Conservation (phyloP, 2,329 filamentous ascomycete genomes). For the Fusarium buxicola region DNA sequence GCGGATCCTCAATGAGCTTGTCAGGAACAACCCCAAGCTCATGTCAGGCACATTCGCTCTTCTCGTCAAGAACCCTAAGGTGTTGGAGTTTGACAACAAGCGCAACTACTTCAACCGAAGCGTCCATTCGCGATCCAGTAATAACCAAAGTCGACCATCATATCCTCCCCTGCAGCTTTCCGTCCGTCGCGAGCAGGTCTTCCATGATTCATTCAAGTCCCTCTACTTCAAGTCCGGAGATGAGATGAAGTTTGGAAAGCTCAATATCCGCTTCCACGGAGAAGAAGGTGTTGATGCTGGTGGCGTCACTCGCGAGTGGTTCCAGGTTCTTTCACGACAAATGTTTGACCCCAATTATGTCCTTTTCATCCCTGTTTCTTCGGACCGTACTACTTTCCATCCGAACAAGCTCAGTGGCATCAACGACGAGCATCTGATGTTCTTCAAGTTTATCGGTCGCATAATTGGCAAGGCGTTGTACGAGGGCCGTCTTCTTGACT, state of each 20-base stretch:
- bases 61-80: constrained; percentile 97
- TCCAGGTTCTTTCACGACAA: constrained; percentile 94
- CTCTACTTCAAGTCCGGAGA: constrained; percentile 96
- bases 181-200: constrained; percentile 93
- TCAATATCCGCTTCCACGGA: constrained; percentile 96
- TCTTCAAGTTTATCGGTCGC: constrained; percentile 99
- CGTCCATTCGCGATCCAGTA: constrained; percentile 78
- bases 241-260: constrained; percentile 99
- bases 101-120: constrained; percentile 98
- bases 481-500: constrained; percentile 94
- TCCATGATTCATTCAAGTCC: constrained; percentile 98
- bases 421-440: constrained; percentile 95
- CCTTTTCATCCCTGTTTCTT: constrained; percentile 94
- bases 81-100: constrained; percentile 99
- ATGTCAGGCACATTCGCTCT: constrained; percentile 99
- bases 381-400: constrained; percentile 98
- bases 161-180: constrained; percentile 82
- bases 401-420: constrained; percentile 93
- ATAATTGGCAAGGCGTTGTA: constrained; percentile 99
- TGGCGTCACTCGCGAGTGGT: constrained; percentile 98
- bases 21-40: constrained; percentile 94
- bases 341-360: constrained; percentile 99
- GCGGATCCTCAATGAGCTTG: constrained; percentile 96
- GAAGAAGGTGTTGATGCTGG: constrained; percentile 98
- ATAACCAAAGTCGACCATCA: constrained; percentile 75